Conservation (phyloP, 768 basidiomycete genomes). For the Podaxis sp. region DNA sequence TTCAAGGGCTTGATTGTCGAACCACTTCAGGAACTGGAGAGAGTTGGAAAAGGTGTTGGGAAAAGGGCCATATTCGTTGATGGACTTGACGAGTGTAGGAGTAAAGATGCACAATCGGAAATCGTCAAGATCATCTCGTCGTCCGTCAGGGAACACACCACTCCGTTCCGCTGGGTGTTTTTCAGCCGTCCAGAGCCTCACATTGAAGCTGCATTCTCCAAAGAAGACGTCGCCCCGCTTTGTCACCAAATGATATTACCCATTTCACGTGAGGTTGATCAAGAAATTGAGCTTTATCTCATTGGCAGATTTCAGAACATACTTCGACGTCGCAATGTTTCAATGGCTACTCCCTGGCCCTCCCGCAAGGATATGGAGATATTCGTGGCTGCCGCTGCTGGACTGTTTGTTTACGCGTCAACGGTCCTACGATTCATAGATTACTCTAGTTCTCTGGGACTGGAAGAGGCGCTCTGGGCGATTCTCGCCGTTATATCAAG, state of each 20-base stretch:
- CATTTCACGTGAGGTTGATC: neutral
- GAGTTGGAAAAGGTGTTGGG: neutral
- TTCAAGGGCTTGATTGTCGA: neutral
- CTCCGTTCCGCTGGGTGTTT: conserved; percentile 2
- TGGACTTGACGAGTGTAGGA: conserved; percentile 4
- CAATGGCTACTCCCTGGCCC: neutral
- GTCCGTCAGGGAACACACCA: neutral
- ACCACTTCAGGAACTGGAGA: neutral
- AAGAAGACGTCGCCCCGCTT: neutral
- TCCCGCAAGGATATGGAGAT: conserved; percentile 1
- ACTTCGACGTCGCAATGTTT: neutral
- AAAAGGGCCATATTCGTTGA: neutral
- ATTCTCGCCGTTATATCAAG: neutral
- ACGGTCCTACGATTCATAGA: conserved; percentile 27
- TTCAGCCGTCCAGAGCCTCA: conserved; percentile 8
- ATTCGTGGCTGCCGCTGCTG: conserved; percentile 20
- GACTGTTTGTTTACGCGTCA: conserved; percentile 28
- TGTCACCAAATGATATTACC: neutral
- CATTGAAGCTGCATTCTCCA: neutral
- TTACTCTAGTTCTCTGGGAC: conserved; percentile 13
- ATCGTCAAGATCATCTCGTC: neutral
- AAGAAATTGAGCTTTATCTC: neutral
- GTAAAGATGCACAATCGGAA: neutral
- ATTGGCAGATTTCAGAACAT: neutral
- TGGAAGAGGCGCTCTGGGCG: neutral